These are phyloP conservation scores for Trematosphaeria pertusa DNA, from an alignment of 2,329 filamentous ascomycete genomes.

Conservation along the genomic window DNA sequence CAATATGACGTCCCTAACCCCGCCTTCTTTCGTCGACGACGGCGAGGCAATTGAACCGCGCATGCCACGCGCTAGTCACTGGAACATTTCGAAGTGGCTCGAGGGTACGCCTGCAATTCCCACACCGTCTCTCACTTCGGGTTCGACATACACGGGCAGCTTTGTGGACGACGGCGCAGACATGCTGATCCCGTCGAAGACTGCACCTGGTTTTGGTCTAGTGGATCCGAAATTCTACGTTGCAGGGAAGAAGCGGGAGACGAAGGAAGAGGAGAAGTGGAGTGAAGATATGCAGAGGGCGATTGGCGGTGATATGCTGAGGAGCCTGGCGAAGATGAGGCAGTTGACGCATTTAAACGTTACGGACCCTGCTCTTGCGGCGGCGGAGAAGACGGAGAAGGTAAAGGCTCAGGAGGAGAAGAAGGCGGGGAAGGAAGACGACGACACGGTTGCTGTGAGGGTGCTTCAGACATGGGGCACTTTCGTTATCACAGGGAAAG, in stretches of 20 bases:
- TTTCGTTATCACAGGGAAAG: conserved; percentile 31
- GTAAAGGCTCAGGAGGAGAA: conserved; percentile 1
- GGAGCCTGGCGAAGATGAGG: conserved; percentile 20
- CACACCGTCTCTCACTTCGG: conserved; percentile 2
- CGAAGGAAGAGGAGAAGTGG: conserved; percentile 16
- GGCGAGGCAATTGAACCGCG: conserved; percentile 22
- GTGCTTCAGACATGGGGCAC: conserved; percentile 27
- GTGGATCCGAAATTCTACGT: conserved; percentile 24
- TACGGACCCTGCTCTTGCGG: background rate
- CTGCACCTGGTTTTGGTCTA: conserved; percentile 22
- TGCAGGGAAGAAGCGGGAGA: conserved; percentile 12
- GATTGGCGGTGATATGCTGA: conserved; percentile 28
- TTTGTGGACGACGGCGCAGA: conserved; percentile 41
- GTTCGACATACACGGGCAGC: conserved; percentile 31
- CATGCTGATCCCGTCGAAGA: conserved; percentile 9
- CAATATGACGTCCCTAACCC: conserved; percentile 26
- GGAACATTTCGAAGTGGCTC: conserved; percentile 21
- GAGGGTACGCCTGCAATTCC: background rate
- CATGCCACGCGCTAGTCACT: conserved; percentile 13
- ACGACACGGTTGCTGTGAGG: conserved; percentile 20
- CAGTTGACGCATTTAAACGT: conserved; percentile 16
- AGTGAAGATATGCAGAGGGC: conserved; percentile 28
- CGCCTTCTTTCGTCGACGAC: conserved; percentile 35
- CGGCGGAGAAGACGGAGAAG: background rate
- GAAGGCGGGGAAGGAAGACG: conserved; percentile 2